Conservation (phyloP, 73 alveolate genomes). For the Paramecium octaurelia region DNA sequence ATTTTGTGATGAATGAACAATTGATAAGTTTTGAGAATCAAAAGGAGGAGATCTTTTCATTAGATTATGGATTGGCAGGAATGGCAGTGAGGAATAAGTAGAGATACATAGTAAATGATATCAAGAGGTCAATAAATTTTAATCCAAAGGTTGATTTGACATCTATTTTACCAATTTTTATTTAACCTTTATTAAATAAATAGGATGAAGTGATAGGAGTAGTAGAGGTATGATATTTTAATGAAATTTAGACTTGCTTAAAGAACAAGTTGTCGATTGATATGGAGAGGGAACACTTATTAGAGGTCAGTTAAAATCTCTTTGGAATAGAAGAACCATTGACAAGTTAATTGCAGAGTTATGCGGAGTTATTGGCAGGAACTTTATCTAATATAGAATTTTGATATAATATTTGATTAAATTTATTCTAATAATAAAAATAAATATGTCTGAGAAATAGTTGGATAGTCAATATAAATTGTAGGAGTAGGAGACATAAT, state of each 20-base stretch:
- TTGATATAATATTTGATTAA: background rate
- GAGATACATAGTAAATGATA: conserved; percentile 48
- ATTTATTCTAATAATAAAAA: background rate
- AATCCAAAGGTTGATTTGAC: conserved; percentile 46
- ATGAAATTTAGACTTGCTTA: background rate
- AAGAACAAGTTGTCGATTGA: background rate
- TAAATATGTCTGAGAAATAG: background rate
- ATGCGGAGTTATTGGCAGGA: background rate
- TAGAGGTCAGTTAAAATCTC: background rate
- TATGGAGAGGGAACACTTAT: background rate
- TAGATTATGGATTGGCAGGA: conserved; percentile 62
- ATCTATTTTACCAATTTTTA: conserved; percentile 50
- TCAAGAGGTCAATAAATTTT: conserved; percentile 16
- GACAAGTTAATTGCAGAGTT: background rate
- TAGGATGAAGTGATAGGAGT: background rate
- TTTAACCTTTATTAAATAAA: conserved; percentile 43
- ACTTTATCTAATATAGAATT: background rate
- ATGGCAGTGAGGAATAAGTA: conserved; percentile 27
- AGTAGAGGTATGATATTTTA: background rate
- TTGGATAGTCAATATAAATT: background rate
- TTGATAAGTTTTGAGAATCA: background rate
- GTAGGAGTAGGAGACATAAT: background rate
- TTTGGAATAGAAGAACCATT: conserved; percentile 54
- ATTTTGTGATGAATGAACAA: conserved; percentile 42
- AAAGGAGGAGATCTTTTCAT: background rate